Base-by-base conservation (phyloP, 2,329 filamentous ascomycete genomes). In the Fusarium sp. region DNA sequence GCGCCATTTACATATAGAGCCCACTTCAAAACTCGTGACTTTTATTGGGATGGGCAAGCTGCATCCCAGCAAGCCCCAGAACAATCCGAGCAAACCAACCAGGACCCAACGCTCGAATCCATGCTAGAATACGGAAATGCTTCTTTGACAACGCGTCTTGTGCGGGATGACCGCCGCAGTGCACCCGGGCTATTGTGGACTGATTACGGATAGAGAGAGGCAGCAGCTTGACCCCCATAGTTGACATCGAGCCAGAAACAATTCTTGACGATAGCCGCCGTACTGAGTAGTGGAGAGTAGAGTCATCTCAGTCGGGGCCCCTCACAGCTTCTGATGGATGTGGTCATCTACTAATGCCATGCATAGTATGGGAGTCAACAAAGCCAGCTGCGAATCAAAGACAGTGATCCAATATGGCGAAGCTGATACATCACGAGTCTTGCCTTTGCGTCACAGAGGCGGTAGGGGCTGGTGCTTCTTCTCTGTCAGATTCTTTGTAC, bases 31-130 rank as follows among this genome's bases (percentile, higher is more conserved):
- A 41, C 56, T 64, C 32, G 56, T 57, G 48, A 62, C 52, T 66
- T 62, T 72, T 68, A 73, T 75, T 77, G 44, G 54, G 74, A 74
- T 75, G 56, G 62, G 50, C 75, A 72, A 58, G 52, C 45, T 54
- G 51, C 54, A 62, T 66, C 64, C 74, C 48, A 32, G 63, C 64
- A 63, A 63, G 68, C 58, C 67, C 62, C 52, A 63, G 51, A 62
- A 59, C 12, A 56, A 64, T 51, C 54, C 63, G 44, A 60, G 48
- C 30, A 50, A 68, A 57, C 59, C 39, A 55, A 51, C 68, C 41
- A 61, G 57, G 59, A 59, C 62, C 47, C 38, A 52, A 42, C 32
- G 36, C 42, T 45, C 57, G 34, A 42, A 52, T 47, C 52, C 52
- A 60, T 72, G 51, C 34, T 28, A 28, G 34, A 55, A 22, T 55